Evolutionary conservation across 192 early-diverging fungal genomes (phyloP), one percentile per base, ranked within the genome.

Genomic region (Podila verticillata): DNA sequence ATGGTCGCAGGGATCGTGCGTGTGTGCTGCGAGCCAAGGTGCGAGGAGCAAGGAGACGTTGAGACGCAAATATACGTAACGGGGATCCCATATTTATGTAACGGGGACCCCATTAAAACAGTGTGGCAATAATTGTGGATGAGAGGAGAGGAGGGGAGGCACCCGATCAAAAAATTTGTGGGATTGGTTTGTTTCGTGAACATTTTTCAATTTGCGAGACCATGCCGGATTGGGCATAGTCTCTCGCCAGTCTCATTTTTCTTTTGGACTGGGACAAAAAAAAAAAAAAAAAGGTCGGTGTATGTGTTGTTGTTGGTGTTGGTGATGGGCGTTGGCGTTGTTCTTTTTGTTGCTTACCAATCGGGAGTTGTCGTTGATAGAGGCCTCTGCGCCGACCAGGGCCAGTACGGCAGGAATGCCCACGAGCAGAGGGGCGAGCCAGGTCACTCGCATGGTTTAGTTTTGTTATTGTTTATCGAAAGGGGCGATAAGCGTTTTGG

Each of bases 151-250:
- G n/a, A n/a, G n/a, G 39, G 39, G 13, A 44, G 39, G 39, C 39
- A 10, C 39, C 39, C 39, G 39, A 44, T 44, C 15, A 15, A 44
- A 13, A 9, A 44, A 15, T 17, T 44, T 44, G 39, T 44, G 12
- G 39, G 39, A 15, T 10, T 44, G 36, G 39, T 44, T 44, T 44
- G 39, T 44, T 44, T 44, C 39, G 39, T 39, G 39, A 39, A 39
- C 39, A n/a, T n/a, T n/a, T 39, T 34, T 44, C 39, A 44, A 44
- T 44, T 58, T 60, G 20, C 39, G 17, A 54, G 63, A 26, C 63
- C 57, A 61, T 57, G 39, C 73, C 66, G 20, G 48, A 74, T 74
- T 68, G 73, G 61, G 73, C 48, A 63, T 74, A 68, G 73, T 36
- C 30, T 62, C 39, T 39, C 12, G 31, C 10, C 32, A 62, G 17